Base-by-base conservation (phyloP, 2,329 filamentous ascomycete genomes). In the Tolypocladium endophyticum region DNA sequence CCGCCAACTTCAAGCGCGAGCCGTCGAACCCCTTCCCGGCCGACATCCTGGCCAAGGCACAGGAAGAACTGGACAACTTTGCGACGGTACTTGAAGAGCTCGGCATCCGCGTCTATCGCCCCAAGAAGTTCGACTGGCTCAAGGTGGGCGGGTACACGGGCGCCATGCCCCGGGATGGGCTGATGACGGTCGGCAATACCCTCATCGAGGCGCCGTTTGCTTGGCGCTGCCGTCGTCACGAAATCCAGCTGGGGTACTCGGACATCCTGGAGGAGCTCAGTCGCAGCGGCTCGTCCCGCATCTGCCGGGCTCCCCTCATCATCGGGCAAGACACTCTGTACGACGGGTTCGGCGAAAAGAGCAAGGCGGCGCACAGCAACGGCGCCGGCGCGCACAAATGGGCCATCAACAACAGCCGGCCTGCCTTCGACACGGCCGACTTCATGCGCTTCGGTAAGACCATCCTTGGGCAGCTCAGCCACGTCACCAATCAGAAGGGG, bases 371-470 rank as follows among this genome's bases (percentile, higher is more conserved):
- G 14, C 14, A 23, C 5, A 2, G 18, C 41, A 56, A 54, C 11
- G 54, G 28, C 45, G 23, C 30, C 30, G 30, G 14, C 38, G n/a
- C 25, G 16, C 28, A 35, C 28, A 1, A n/a, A 9, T 57, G 59
- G 59, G 59, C 55, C 59, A 55, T 60, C 47, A 60, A 60, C 47
- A 55, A 60, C 47, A 54, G 45, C 36, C 33, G 59, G 47, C 47
- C 59, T 16, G 59, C 59, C n/a, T 60, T 60, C 20, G 59, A 57
- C 23, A 45, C 59, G 25, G 59, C 55, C 28, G 59, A 60, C 59
- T 60, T 60, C 7, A 52, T 60, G 36, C 55, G 59, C 14, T 57
- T 60, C 38, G 59, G 59, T 14, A 60, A 55, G 28, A 60, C 59
- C 7, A 53, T 60, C 47, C 23, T 60, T 14, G 59, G 55, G 9